phyloP scores from a whole-genome alignment of 176 grass and related monocot genomes.

The Triticum dicoccoides region DNA sequence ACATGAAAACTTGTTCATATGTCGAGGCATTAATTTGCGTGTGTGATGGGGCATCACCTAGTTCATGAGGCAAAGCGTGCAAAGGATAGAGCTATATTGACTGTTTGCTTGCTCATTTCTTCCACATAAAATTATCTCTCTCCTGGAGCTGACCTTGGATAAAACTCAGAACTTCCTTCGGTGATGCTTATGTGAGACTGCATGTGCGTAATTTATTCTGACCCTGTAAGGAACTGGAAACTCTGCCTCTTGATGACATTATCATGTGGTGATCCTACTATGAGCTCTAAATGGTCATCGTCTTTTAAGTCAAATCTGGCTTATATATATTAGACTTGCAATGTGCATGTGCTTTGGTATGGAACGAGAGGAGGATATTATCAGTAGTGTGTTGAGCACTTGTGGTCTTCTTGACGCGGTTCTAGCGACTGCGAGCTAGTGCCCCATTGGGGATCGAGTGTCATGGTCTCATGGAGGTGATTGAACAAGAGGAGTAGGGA shows the following conservation, averaged over 20 bases:
- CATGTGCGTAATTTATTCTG: background rate
- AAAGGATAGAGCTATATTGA: background rate
- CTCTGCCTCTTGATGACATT: background rate
- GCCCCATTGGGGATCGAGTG: no score
- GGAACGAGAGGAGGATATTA: background rate
- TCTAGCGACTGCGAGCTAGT: no score
- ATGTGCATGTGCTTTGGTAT: no score
- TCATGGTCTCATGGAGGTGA: no score
- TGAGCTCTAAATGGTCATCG: background rate
- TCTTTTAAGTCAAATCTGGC: background rate
- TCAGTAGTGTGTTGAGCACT: background rate
- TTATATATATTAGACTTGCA: no score
- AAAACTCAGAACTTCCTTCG: background rate
- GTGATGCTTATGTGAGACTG: background rate
- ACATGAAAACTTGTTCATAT: no score
- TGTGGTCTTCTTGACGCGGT: background rate
- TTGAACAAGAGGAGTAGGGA: no score
- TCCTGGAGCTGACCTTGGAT: conserved; percentile 1
- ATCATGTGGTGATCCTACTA: background rate
- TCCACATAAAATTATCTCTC: conserved; percentile 21
- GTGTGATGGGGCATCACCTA: no score
- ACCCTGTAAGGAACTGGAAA: background rate
- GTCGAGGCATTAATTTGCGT: no score
- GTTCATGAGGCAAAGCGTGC: no score
- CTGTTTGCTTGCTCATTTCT: background rate